Conservation (phyloP, 345 rosid species). For the Corymbia maculata region DNA sequence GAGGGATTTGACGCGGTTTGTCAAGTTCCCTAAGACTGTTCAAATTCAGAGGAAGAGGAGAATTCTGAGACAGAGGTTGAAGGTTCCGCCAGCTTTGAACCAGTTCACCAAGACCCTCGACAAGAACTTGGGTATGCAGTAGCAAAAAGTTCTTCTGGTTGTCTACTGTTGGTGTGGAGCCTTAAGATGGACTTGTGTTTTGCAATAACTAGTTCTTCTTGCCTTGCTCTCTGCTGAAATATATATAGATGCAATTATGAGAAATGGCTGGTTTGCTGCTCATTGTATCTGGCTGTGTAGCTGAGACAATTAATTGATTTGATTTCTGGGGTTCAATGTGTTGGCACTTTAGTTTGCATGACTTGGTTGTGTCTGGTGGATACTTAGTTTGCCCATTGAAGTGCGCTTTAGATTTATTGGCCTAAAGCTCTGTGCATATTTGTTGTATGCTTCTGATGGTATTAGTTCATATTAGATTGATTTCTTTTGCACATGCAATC, state of each 20-base stretch:
- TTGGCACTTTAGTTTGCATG: neutral
- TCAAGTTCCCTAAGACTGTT: constrained; percentile 68
- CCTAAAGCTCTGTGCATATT: neutral
- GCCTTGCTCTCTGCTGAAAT: neutral
- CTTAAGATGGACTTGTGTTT: neutral
- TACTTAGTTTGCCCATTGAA: neutral
- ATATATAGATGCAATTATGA: neutral
- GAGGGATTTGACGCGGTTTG: constrained; percentile 64
- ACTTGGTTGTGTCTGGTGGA: neutral
- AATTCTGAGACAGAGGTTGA: constrained; percentile 70
- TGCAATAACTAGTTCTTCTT: neutral
- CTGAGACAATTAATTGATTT: neutral
- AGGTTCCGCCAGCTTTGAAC: constrained; percentile 83
- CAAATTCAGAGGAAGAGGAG: constrained; percentile 77
- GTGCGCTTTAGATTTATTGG: neutral
- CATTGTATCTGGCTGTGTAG: neutral
- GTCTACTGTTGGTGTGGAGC: neutral
- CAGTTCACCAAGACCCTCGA: constrained; percentile 92
- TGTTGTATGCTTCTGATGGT: too few relatives aligned
- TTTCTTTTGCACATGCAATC: neutral
- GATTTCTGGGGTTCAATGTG: neutral
- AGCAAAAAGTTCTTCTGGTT: neutral
- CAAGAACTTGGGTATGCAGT: constrained; percentile 58
- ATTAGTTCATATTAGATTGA: neutral
- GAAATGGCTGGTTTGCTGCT: neutral